Percentiles rank a stretch among this genome's conserved stretches.
Evolutionary conservation across 2,329 filamentous ascomycete species (phyloP).

Genomic region (Pleomassaria siparia): DNA sequence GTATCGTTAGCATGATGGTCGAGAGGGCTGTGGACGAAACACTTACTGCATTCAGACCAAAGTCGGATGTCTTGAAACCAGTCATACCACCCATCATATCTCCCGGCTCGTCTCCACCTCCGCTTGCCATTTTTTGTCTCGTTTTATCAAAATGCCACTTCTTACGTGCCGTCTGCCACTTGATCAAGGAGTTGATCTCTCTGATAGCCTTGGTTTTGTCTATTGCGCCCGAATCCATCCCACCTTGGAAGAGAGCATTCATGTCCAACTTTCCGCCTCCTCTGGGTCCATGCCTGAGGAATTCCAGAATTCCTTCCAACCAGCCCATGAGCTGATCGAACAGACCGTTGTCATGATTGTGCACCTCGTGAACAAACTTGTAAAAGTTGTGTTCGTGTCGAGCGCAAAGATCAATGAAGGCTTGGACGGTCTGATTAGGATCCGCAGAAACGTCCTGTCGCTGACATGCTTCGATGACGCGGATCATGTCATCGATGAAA

Average conservation of each 20-base stretch:
- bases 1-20: slow-evolving; percentile 8
- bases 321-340: slow-evolving; percentile 96
- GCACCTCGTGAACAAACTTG: slow-evolving; percentile 98
- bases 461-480: slow-evolving; percentile 69
- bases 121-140: slow-evolving; percentile 96
- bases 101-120: slow-evolving; percentile 58
- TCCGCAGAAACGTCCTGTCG: slow-evolving; percentile 85
- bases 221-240: slow-evolving; percentile 65
- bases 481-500: slow-evolving; percentile 91
- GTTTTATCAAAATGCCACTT: slow-evolving; percentile 99
- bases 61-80: slow-evolving; percentile 78
- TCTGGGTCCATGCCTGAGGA: slow-evolving; percentile 78
- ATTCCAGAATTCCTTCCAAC: slow-evolving; percentile 94
- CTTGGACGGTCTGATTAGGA: slow-evolving; percentile 96
- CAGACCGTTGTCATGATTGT: slow-evolving; percentile 92
- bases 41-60: slow-evolving; percentile 77
- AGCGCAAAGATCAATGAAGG: slow-evolving; percentile 94
- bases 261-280: slow-evolving; percentile 86
- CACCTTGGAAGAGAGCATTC: slow-evolving; percentile 87
- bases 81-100: slow-evolving; percentile 41
- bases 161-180: slow-evolving; percentile 94
- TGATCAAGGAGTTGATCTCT: slow-evolving; percentile 84
- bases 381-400: slow-evolving; percentile 97
- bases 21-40: slow-evolving; percentile 3
- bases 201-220: slow-evolving; percentile 70